Base-by-base conservation (phyloP, 768 basidiomycete genomes). In the Naganishia randhawae region DNA sequence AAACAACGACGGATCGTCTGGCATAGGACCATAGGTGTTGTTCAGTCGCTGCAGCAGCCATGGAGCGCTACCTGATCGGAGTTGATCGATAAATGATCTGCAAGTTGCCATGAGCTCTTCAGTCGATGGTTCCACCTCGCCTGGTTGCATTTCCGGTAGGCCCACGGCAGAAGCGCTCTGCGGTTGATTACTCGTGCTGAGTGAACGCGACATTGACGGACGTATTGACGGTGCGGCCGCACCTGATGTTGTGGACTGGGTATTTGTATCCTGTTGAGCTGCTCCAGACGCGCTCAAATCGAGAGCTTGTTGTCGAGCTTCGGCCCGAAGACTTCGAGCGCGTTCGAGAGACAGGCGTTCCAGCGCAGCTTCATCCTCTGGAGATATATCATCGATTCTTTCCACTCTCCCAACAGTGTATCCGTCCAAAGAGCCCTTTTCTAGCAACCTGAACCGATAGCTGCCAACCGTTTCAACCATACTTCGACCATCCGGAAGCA, bases 1-100 rank as follows among this genome's bases (percentile, higher is more conserved):
- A 78, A 95, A 92, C 27, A 84, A 81, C 31, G 84, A 84, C 0
- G 87, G 85, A 78, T 92, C 88, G 4, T 71, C 71, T 0, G 92
- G 92, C 83, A 90, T 88, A 5, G 84, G 82, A 2, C 91, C 91
- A 75, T 89, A 89, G 0, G 88, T 86, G 73, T 85, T 85, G 75
- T 89, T 86, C 50, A 96, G 84, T 54, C 91, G 85, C 74, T 96
- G 91, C 1, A 91, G 87, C 39, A 97, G 87, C 94, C 95, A 97
- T 13, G 94, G 95, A 0, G 92, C 90, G 0, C 86, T 87, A 17
- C 91, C 90, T 2, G 82, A 82, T 66, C 85, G 79, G 11, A 89
- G 81, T 70, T 87, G 85, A 29, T 82, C 81, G 67, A 89, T 81
- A 74, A 90, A 90, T 5, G 81, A 80, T 51, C 84, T 83, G 73